Conservation (phyloP, 2,329 filamentous ascomycete genomes). For the Aspergillus thermomutatus region DNA sequence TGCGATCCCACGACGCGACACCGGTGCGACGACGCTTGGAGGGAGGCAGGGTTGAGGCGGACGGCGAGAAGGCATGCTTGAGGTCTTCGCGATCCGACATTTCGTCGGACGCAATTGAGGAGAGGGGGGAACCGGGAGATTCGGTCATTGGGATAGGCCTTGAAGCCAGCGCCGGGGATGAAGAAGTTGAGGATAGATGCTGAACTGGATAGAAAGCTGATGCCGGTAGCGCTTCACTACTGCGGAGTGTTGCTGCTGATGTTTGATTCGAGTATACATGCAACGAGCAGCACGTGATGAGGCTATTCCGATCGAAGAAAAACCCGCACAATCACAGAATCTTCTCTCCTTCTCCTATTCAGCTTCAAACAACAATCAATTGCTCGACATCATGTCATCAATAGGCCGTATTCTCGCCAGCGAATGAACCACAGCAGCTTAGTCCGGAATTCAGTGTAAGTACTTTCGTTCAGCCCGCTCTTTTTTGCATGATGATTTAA, state of each 20-base stretch:
- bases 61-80: slow-evolving; percentile 50
- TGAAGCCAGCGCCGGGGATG: slow-evolving; percentile 4
- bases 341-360: slow-evolving; percentile 6
- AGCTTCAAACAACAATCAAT: background rate
- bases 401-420: background rate
- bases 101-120: slow-evolving; percentile 61
- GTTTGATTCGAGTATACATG: slow-evolving; percentile 19
- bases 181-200: background rate
- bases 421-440: background rate
- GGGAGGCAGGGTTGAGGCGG: slow-evolving; percentile 41
- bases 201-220: background rate
- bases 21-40: slow-evolving; percentile 49
- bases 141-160: slow-evolving; percentile 41
- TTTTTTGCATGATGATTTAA: slow-evolving; percentile 34
- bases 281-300: slow-evolving; percentile 20
- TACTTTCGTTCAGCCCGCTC: slow-evolving; percentile 8
- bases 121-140: slow-evolving; percentile 62
- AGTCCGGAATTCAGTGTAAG: slow-evolving; percentile 2
- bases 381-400: background rate
- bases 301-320: slow-evolving; percentile 12
- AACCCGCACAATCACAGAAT: slow-evolving; percentile 1
- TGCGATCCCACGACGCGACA: slow-evolving; percentile 44
- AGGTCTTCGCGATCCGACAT: slow-evolving; percentile 55
- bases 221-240: background rate
- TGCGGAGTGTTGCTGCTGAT: slow-evolving; percentile 1